phyloP scores from a whole-genome alignment of 768 basidiomycete genomes.

The Candolleomyces efflorescens region DNA sequence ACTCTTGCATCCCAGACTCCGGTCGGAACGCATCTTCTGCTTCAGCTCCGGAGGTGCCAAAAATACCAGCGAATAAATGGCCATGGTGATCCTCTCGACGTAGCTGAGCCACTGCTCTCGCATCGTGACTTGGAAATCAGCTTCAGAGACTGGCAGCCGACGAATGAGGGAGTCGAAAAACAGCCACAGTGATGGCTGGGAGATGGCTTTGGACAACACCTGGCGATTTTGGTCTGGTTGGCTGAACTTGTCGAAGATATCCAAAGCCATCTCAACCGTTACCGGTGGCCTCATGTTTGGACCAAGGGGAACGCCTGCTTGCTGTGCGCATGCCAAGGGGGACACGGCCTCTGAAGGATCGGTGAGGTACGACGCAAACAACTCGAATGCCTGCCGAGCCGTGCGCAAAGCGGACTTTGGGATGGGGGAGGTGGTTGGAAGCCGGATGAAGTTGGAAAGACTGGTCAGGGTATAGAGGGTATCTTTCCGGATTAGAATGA shows the following conservation, averaged over 20 bases:
- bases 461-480: constrained; percentile 64
- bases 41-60: constrained; percentile 75
- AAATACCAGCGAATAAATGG: constrained; percentile 86
- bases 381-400: constrained; percentile 55
- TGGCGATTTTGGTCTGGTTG: constrained; percentile 78
- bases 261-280: constrained; percentile 73
- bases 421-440: constrained; percentile 36
- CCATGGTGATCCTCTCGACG: constrained; percentile 73
- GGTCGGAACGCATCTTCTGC: constrained; percentile 60
- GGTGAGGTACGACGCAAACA: constrained; percentile 71
- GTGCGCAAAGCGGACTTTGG: constrained; percentile 42
- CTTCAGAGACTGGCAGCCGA: constrained; percentile 76
- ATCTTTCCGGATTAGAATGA: constrained; percentile 74
- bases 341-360: constrained; percentile 65
- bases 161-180: constrained; percentile 72
- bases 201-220: constrained; percentile 58
- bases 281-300: constrained; percentile 49
- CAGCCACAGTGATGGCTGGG: constrained; percentile 50
- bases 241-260: constrained; percentile 76
- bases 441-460: constrained; percentile 48
- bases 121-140: constrained; percentile 64
- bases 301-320: constrained; percentile 39
- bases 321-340: constrained; percentile 56
- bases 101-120: constrained; percentile 73
- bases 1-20: constrained; percentile 60